Percentiles rank a stretch among this genome's conserved stretches.
phyloP scores from a whole-genome alignment of 306 rosid genomes.

The Trifolium subterraneum region DNA sequence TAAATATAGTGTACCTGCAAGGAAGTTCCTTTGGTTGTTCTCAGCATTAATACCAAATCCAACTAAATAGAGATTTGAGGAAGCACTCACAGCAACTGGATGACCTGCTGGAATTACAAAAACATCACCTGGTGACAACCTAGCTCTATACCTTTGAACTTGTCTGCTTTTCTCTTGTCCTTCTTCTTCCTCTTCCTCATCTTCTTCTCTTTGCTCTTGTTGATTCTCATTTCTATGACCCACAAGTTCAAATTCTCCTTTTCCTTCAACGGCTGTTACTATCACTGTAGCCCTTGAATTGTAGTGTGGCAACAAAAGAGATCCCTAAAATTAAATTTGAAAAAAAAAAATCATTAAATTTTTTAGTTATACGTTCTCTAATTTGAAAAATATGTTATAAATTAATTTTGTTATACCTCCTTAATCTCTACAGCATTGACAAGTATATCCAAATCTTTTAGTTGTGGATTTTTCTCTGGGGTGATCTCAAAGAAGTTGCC shows the following conservation, averaged over 20 bases:
- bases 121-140: too few relatives aligned
- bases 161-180: neutral
- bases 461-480: too few relatives aligned
- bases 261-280: conserved; percentile 18
- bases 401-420: conserved; percentile 14
- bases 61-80: too few relatives aligned
- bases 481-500: conserved; percentile 38
- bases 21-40: too few relatives aligned
- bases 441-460: conserved; percentile 12
- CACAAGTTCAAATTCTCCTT: conserved; percentile 31
- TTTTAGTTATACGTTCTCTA: too few relatives aligned
- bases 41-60: too few relatives aligned
- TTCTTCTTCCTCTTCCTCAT: neutral
- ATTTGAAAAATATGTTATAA: too few relatives aligned
- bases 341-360: too few relatives aligned
- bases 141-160: conserved; percentile 16
- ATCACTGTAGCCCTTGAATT: conserved; percentile 32
- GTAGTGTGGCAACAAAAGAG: conserved; percentile 37
- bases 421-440: neutral
- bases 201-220: neutral
- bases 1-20: too few relatives aligned
- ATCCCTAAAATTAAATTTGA: conserved; percentile 36
- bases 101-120: too few relatives aligned
- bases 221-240: neutral
- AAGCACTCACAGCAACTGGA: too few relatives aligned